Percentiles rank a stretch among this genome's conserved stretches.
Evolutionary conservation across 2,329 filamentous ascomycete genomes (phyloP).

Genomic region (Cladophialophora yegresii): DNA sequence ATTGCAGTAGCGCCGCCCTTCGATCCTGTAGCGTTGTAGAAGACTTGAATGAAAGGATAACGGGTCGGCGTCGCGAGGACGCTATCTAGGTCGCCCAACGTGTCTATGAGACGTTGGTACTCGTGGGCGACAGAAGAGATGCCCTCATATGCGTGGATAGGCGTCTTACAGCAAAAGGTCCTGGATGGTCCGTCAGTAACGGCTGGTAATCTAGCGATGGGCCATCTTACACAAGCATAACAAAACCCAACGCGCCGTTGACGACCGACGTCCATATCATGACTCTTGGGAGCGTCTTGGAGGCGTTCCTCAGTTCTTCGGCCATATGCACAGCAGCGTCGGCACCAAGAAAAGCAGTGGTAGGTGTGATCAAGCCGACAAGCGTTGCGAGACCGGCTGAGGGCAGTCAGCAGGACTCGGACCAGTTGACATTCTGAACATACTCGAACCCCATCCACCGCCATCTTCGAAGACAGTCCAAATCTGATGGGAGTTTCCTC

Average conservation of each 20-base stretch:
- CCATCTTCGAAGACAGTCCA: slow-evolving; percentile 46
- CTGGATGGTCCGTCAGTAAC: neutral
- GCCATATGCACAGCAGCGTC: slow-evolving; percentile 10
- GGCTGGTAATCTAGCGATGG: neutral
- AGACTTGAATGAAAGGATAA: slow-evolving; percentile 42
- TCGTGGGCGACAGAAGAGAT: neutral
- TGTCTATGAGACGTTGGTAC: neutral
- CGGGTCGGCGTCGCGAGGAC: slow-evolving; percentile 10
- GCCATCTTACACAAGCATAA: slow-evolving; percentile 13
- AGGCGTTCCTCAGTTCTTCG: slow-evolving; percentile 11
- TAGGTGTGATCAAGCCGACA: slow-evolving; percentile 10
- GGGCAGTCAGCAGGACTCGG: neutral
- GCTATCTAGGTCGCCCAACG: slow-evolving; percentile 6
- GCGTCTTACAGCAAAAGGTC: slow-evolving; percentile 11
- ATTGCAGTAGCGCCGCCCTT: slow-evolving; percentile 39
- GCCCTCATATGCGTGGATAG: neutral
- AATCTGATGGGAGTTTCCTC: slow-evolving; percentile 41
- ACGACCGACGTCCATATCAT: slow-evolving; percentile 9
- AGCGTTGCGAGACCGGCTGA: slow-evolving; percentile 11
- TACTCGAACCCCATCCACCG: slow-evolving; percentile 36
- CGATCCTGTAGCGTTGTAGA: slow-evolving; percentile 41
- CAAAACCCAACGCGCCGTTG: slow-evolving; percentile 5
- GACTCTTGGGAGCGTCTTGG: slow-evolving; percentile 8
- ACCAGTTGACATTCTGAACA: neutral
- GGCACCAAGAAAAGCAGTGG: slow-evolving; percentile 8